Conservation (phyloP, 306 rosid species). For the Clitoria ternatea region DNA sequence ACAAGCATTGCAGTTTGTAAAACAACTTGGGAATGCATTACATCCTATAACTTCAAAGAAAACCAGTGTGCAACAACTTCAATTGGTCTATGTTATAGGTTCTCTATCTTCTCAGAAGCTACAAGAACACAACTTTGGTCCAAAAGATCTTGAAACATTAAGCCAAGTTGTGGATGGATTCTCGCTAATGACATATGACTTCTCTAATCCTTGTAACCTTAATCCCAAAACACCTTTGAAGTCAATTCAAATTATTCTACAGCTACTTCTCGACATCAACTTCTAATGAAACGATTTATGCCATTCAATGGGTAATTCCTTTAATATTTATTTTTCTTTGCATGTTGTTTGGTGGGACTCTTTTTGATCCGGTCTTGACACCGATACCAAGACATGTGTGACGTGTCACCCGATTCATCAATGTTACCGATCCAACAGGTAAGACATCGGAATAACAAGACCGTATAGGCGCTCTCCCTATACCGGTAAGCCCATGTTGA, state of each 20-base stretch:
- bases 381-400: too few relatives aligned
- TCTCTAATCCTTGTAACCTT: constrained; percentile 77
- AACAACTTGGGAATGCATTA: constrained; percentile 80
- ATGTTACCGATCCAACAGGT: too few relatives aligned
- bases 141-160: constrained; percentile 68
- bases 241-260: constrained; percentile 67
- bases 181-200: constrained; percentile 93
- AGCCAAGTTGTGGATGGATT: constrained; percentile 76
- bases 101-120: constrained; percentile 82
- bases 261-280: constrained; percentile 80
- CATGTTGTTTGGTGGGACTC: neutral
- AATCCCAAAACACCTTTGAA: constrained; percentile 96
- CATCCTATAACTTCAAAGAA: constrained; percentile 56
- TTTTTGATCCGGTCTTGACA: too few relatives aligned
- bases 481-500: too few relatives aligned
- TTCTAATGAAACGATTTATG: constrained; percentile 88
- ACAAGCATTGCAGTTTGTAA: constrained; percentile 80
- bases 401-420: too few relatives aligned
- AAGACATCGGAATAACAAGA: too few relatives aligned
- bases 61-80: constrained; percentile 41
- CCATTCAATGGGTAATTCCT: constrained; percentile 56
- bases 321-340: neutral
- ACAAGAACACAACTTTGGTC: constrained; percentile 75
- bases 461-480: too few relatives aligned
- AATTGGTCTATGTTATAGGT: constrained; percentile 83